These are phyloP conservation scores for Blastocystis sp. DNA, from an alignment of 352 stramenopile genomes.

Conservation along the genomic window DNA sequence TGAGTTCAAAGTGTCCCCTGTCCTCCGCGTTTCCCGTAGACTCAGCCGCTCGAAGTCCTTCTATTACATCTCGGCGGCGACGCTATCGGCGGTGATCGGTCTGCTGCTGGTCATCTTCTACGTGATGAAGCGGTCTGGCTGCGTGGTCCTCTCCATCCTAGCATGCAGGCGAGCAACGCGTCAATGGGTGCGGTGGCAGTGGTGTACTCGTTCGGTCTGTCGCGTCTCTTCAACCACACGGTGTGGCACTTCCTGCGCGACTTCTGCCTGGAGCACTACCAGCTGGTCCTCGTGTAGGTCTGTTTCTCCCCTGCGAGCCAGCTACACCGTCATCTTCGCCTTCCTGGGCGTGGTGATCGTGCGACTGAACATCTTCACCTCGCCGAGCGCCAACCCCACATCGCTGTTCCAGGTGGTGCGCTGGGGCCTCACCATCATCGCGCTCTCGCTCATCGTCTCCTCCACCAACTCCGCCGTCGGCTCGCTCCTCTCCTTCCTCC, in stretches of 20 bases:
- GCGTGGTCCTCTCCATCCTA: neutral
- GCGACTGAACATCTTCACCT: constrained; percentile 19
- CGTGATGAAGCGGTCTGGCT: constrained; percentile 2
- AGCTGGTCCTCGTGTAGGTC: neutral
- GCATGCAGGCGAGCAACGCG: constrained; percentile 2
- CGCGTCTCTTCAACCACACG: neutral
- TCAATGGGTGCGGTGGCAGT: constrained; percentile 9
- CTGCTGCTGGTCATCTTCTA: constrained; percentile 30
- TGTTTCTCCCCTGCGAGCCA: neutral
- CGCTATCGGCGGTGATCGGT: constrained; percentile 21
- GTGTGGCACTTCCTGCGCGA: neutral
- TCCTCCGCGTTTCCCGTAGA: neutral
- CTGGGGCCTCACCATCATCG: neutral
- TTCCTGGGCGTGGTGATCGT: constrained; percentile 36
- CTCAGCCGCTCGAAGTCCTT: constrained; percentile 36
- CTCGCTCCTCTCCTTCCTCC: neutral
- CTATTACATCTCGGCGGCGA: constrained; percentile 30
- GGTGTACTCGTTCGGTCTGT: neutral
- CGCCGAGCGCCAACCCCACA: neutral
- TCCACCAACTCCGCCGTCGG: neutral
- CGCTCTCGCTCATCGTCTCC: neutral
- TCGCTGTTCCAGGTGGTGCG: constrained; percentile 34
- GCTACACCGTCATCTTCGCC: constrained; percentile 19
- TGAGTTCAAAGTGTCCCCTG: neutral
- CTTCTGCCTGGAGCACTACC: constrained; percentile 29